A percentile compares a stretch with the other conserved stretches of the same genome.
Conservation (phyloP, 1,284 basidiomycete genomes). For the Pyrrhoderma noxium region DNA sequence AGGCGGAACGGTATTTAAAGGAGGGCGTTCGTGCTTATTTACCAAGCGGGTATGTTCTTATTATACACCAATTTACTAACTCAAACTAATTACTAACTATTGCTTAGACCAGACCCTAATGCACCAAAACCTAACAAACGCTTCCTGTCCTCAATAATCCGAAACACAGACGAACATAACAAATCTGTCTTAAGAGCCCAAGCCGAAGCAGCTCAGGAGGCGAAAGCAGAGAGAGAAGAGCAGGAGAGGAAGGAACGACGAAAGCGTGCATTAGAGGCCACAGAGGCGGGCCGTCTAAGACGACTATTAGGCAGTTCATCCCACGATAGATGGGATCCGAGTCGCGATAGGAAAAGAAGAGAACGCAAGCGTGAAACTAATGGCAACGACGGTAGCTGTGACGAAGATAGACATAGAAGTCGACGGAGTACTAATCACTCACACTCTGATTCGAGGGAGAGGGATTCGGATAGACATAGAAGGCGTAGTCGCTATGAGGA, state of each 20-base stretch:
- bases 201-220: conserved; percentile 65
- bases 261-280: conserved; percentile 62
- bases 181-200: conserved; percentile 73
- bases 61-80: not conserved
- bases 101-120: conserved; percentile 42
- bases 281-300: conserved; percentile 50
- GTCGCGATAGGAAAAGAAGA: conserved; percentile 29
- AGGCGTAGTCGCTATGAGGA: conserved; percentile 9
- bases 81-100: not conserved
- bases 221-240: conserved; percentile 56
- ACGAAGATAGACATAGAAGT: conserved; percentile 32
- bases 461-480: conserved; percentile 13
- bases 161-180: conserved; percentile 89
- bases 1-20: conserved; percentile 65
- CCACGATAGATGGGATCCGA: conserved; percentile 27
- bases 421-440: conserved; percentile 24
- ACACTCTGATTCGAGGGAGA: conserved; percentile 11
- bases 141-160: conserved; percentile 82
- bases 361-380: conserved; percentile 25
- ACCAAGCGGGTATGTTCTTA: conserved; percentile 26
- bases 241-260: conserved; percentile 53
- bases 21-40: conserved; percentile 66
- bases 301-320: conserved; percentile 31
- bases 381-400: conserved; percentile 36
- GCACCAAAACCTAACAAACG: conserved; percentile 85